Percentiles rank a stretch among this genome's conserved stretches.
Conservation (phyloP, 1,139 yeast species). For the Yueomyces sp. region DNA sequence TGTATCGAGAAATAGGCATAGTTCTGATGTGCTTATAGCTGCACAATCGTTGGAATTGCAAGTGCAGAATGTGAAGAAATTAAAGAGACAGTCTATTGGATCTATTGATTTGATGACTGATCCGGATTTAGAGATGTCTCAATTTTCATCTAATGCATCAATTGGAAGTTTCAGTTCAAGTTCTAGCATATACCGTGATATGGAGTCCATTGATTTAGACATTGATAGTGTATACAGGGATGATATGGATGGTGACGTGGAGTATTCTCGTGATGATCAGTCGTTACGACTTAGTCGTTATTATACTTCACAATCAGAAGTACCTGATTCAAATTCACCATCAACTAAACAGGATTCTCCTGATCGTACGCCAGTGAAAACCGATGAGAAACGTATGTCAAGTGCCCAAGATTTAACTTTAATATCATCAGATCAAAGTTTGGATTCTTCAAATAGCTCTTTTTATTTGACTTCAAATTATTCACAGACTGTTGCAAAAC, state of each 20-base stretch:
- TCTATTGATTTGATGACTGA: conserved; percentile 20
- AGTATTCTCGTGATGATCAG: not conserved
- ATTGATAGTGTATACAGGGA: not conserved
- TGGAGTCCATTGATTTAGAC: not conserved
- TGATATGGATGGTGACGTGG: too few relatives aligned
- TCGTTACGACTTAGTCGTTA: not conserved
- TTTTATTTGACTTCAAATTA: too few relatives aligned
- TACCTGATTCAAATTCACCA: too few relatives aligned
- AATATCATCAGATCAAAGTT: too few relatives aligned
- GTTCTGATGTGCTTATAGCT: conserved; percentile 21
- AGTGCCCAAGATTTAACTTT: too few relatives aligned
- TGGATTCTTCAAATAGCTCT: too few relatives aligned
- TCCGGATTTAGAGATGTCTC: conserved; percentile 17
- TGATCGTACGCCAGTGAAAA: too few relatives aligned
- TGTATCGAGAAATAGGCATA: conserved; percentile 10
- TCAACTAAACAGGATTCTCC: too few relatives aligned
- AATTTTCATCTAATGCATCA: not conserved
- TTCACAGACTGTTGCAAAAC: too few relatives aligned
- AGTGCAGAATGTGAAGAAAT: conserved; percentile 18
- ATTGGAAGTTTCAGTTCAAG: not conserved
- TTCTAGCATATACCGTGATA: not conserved
- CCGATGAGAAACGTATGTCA: too few relatives aligned
- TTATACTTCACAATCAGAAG: not conserved
- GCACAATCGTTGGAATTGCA: conserved; percentile 22
- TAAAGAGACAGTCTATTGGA: conserved; percentile 22